phyloP scores from a whole-genome alignment of 2,329 filamentous ascomycete genomes.

The Aspergillus sojae region DNA sequence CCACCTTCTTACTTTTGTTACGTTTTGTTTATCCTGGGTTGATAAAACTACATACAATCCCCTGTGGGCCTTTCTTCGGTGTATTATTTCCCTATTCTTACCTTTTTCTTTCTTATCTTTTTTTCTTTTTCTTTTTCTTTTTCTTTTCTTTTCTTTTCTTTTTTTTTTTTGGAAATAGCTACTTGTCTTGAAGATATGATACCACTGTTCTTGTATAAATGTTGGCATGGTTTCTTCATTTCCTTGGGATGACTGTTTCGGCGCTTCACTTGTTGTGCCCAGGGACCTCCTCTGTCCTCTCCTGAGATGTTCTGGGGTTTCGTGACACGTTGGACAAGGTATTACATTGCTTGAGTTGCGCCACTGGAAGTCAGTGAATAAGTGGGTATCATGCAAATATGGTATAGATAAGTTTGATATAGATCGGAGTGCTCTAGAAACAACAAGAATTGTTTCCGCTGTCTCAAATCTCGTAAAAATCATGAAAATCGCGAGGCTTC shows the following conservation, averaged over 20 bases:
- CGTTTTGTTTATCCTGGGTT: slow-evolving; percentile 1
- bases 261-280: slow-evolving; percentile 7
- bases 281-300: slow-evolving; percentile 1
- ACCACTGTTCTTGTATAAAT: slow-evolving; percentile 20
- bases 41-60: slow-evolving; percentile 5
- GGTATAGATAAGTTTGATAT: neutral
- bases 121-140: neutral
- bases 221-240: slow-evolving; percentile 6
- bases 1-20: neutral
- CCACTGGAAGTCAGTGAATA: neutral
- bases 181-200: slow-evolving; percentile 16
- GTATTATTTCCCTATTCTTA: neutral
- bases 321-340: neutral
- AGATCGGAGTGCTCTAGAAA: neutral
- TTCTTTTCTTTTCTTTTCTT: neutral
- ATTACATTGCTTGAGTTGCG: neutral
- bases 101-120: neutral
- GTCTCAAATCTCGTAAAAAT: slow-evolving; percentile 7
- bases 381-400: neutral
- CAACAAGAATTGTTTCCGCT: neutral
- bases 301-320: neutral
- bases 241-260: neutral
- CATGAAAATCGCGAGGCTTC: slow-evolving; percentile 52
- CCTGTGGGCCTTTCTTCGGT: neutral
- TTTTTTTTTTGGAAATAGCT: slow-evolving; percentile 12